Evolutionary conservation across 129 eudicot species (phyloP).

Genomic region (Helianthus annuus): HanXRQr2.0-SUNRISE NC_035444.2:2664037-2664536

Average conservation of each 20-base stretch:
- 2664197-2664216: too few species aligned
- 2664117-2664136: background rate
- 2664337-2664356: conserved; percentile 32
- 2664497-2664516: background rate
- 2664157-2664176: too few species aligned
- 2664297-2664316: conserved; percentile 36
- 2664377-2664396: conserved; percentile 36
- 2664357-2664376: conserved; percentile 24
- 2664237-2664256: background rate
- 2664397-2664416: conserved; percentile 36
- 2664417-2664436: conserved; percentile 32
- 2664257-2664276: background rate
- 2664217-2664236: background rate
- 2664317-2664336: conserved; percentile 31
- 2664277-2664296: conserved; percentile 8
- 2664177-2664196: too few species aligned
- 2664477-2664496: background rate
- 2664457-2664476: background rate
- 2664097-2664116: background rate
- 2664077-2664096: background rate
- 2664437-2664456: conserved; percentile 12
- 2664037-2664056: background rate
- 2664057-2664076: background rate
- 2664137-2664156: background rate
- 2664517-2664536: background rate